phyloP scores from a whole-genome alignment of 192 early-diverging fungal genomes.

The Podila clonocystis region DNA sequence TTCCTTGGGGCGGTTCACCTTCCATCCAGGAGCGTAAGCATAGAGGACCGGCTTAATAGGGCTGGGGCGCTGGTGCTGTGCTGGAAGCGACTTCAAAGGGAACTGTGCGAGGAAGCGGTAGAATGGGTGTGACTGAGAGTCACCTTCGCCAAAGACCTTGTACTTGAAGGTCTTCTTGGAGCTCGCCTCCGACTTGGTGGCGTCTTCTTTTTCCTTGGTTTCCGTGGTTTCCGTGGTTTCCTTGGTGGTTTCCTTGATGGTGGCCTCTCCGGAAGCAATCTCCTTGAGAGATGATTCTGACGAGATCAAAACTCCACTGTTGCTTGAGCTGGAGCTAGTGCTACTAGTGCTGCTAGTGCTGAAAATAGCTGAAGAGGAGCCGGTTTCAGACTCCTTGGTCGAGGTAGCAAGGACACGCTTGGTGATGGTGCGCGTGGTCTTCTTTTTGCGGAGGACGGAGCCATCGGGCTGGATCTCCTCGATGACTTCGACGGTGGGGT shows the following conservation, averaged over 20 bases:
- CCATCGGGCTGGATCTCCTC: conserved; percentile 37
- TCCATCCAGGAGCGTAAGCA: conserved; percentile 44
- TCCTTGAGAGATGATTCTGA: background rate
- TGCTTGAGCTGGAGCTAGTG: background rate
- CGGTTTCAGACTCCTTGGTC: conserved; percentile 10
- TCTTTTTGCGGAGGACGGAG: conserved; percentile 29
- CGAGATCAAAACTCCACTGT: background rate
- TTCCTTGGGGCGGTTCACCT: background rate
- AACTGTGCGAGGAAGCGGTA: conserved; percentile 38
- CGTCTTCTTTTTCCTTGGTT: background rate
- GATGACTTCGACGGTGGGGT: conserved; percentile 25
- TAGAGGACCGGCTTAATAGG: conserved; percentile 35
- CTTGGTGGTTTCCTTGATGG: background rate
- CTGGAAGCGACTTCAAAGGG: conserved; percentile 34
- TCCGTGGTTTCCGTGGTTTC: background rate
- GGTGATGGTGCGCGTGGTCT: conserved; percentile 36
- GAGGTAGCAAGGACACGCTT: conserved; percentile 25
- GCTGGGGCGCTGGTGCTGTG: conserved; percentile 23
- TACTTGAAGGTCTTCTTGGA: conserved; percentile 15
- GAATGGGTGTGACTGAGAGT: conserved; percentile 23
- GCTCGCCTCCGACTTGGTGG: background rate
- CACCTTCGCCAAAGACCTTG: conserved; percentile 30
- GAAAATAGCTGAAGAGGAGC: background rate
- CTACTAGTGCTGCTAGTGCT: background rate
- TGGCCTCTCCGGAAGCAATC: background rate